Percentiles rank a stretch among this genome's conserved stretches.
These are phyloP conservation scores for Rhodamnia rubescens DNA, from an alignment of 345 rosid species.

Conservation along the genomic window DNA sequence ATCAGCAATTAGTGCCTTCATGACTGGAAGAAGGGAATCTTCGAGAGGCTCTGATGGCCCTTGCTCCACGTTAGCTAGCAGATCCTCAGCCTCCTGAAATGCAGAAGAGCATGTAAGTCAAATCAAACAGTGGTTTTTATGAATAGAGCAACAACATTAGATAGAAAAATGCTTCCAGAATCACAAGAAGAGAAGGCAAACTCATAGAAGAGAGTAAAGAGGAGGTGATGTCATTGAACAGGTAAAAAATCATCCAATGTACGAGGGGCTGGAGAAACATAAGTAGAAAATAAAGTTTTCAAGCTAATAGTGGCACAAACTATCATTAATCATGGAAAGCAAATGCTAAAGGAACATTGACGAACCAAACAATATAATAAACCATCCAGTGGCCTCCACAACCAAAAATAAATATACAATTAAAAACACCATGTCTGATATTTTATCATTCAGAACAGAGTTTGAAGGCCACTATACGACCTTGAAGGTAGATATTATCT, in stretches of 20 bases:
- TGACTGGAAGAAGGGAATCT: conserved; percentile 35
- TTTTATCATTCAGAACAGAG: not conserved
- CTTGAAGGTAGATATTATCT: no score
- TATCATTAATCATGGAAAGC: not conserved
- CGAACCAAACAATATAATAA: not conserved
- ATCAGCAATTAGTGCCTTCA: conserved; percentile 45
- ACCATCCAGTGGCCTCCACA: not conserved
- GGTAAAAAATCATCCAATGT: no score
- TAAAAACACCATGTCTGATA: no score
- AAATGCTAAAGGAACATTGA: not conserved
- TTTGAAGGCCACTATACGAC: not conserved
- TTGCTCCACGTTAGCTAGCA: conserved; percentile 56
- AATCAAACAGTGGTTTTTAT: not conserved
- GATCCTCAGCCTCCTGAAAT: conserved; percentile 37
- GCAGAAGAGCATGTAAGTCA: not conserved
- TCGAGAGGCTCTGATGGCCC: conserved; percentile 30
- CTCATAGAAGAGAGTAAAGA: not conserved
- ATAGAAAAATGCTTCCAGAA: not conserved
- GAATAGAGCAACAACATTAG: not conserved
- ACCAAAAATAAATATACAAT: not conserved
- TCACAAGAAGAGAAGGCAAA: not conserved
- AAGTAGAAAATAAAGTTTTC: not conserved
- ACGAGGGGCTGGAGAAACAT: not conserved
- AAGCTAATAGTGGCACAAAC: not conserved
- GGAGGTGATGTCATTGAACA: not conserved